Conservation (phyloP, 78 protist species). For the Planoprotostelium fungivorum region DNA sequence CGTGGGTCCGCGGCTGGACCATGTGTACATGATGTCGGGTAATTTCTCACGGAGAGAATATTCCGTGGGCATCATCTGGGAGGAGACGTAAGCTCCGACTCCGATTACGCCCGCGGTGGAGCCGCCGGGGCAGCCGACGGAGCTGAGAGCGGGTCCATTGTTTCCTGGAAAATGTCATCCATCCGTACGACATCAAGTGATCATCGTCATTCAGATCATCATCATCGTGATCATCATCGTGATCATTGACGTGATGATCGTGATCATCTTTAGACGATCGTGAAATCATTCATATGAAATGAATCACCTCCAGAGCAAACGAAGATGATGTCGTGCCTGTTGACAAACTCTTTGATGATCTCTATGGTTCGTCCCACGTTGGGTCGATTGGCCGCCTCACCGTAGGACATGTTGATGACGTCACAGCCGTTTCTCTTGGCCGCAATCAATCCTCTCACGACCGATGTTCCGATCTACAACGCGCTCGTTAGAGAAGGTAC, state of each 20-base stretch:
- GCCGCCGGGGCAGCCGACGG: constrained; percentile 71
- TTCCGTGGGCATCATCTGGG: constrained; percentile 28
- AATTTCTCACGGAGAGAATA: constrained; percentile 34
- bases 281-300: too few relatives aligned
- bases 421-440: constrained; percentile 22
- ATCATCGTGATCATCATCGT: too few relatives aligned
- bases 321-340: constrained; percentile 19
- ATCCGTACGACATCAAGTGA: constrained; percentile 9
- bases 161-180: constrained; percentile 27
- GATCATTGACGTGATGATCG: too few relatives aligned
- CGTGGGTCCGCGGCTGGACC: constrained; percentile 79
- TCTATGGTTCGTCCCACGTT: constrained; percentile 22
- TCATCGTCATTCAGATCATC: too few relatives aligned
- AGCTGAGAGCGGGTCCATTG: constrained; percentile 68
- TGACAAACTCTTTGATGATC: constrained; percentile 5
- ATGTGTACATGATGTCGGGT: constrained; percentile 40
- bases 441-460: constrained; percentile 46
- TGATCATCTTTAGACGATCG: too few relatives aligned
- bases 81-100: constrained; percentile 63
- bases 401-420: constrained; percentile 67
- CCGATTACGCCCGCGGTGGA: constrained; percentile 17
- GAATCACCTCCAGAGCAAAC: constrained; percentile 3
- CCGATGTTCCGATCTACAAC: constrained; percentile 61
- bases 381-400: constrained; percentile 20
- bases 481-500: too few relatives aligned